Percentiles rank a stretch among this genome's conserved stretches.
These are phyloP conservation scores for Rhizopus microsporus DNA, from an alignment of 371 early-diverging fungal species.

Conservation along the genomic window DNA sequence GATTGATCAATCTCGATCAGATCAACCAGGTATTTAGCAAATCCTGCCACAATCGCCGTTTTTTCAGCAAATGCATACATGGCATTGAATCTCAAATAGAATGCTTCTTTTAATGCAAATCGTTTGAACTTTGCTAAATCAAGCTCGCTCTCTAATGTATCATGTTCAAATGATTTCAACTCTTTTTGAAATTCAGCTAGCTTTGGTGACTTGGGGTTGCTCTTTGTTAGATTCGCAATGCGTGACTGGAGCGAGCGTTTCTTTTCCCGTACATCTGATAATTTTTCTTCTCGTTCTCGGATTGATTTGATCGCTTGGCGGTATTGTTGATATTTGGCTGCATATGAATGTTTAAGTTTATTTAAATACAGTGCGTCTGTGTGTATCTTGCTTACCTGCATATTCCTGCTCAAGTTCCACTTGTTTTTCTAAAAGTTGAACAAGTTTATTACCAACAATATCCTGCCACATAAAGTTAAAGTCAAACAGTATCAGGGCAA, in stretches of 20 bases:
- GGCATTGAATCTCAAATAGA: constrained; percentile 53
- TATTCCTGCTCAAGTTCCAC: constrained; percentile 40
- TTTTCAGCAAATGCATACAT: constrained; percentile 50
- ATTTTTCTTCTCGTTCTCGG: constrained; percentile 44
- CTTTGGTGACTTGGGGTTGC: constrained; percentile 39
- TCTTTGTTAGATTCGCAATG: constrained; percentile 31
- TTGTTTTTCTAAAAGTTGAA: constrained; percentile 33
- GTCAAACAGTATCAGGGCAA: not conserved
- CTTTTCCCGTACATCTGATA: constrained; percentile 46
- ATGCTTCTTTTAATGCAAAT: constrained; percentile 51
- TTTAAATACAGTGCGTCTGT: not conserved
- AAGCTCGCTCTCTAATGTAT: constrained; percentile 44
- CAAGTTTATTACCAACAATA: constrained; percentile 38
- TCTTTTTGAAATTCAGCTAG: constrained; percentile 38
- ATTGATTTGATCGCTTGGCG: constrained; percentile 50
- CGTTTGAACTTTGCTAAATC: constrained; percentile 53
- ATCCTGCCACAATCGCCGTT: constrained; percentile 46
- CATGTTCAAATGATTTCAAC: constrained; percentile 38
- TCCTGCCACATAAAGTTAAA: constrained; percentile 20
- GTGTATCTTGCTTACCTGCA: constrained; percentile 26
- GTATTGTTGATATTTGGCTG: constrained; percentile 46
- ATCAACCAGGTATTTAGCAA: constrained; percentile 52
- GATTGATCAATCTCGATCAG: constrained; percentile 40
- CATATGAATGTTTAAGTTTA: too few relatives aligned
- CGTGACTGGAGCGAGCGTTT: constrained; percentile 42